Evolutionary conservation across 805 yeast genomes (phyloP), one percentile per base, ranked within the genome.

Genomic region (Candida easanensis): DNA sequence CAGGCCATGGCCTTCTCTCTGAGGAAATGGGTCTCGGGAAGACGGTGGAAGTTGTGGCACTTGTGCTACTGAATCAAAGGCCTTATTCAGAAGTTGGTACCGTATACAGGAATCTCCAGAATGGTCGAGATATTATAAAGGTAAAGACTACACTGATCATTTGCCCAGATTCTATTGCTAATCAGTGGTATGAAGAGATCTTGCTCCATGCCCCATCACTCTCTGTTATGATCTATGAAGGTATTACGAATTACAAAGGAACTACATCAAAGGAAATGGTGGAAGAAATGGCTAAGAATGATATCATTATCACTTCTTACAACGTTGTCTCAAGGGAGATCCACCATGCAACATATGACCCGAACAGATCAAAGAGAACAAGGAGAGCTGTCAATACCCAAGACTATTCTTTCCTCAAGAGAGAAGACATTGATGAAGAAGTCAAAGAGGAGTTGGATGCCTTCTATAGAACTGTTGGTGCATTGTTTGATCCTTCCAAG

Each of bases 11-110:
- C 0, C 65, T 93, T 7, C 62, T 93, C 26, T 84, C 93, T 1
- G 99, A 91, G 56, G 99, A 93, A 62, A 93, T 93, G 99, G 99
- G 99, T 0, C 71, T 93, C 7, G 99, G 99, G 0, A 93, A 93
- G 58, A 91, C 99, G 0, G 80, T 93, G 4, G 99, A 93, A 60
- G 70, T 89, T 13, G 69, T 87, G 2, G 70, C 95, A 0, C 65
- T 91, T 31, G 64, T 84, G 0, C 57, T 80, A 2, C 56, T 81
- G 38, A 84, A 93, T 59, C 80, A 69, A 25, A 64, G 97, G 14
- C 70, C 73, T 0, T 3, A 44, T 17, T 13, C 33, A 0, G 50
- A 56, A 4, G 22, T 39, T 6, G 44, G 32, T 3, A 43, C 42
- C 3, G 19, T 10, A 7, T 23, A 35, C 1, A 17, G 17, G 9